Evolutionary conservation across 1,139 yeast species (phyloP).

Genomic region (Meyerozyma carpophila): DNA sequence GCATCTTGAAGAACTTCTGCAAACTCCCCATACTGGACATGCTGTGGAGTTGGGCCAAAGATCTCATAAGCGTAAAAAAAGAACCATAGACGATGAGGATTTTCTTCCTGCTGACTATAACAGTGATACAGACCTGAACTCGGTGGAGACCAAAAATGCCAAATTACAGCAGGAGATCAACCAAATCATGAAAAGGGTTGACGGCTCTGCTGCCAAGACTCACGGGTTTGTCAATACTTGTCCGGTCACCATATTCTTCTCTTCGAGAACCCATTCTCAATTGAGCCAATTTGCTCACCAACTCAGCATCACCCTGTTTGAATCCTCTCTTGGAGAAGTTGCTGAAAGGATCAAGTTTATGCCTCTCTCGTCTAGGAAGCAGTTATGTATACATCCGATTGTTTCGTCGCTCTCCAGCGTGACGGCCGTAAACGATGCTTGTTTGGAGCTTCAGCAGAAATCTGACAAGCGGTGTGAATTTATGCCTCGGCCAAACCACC

Average conservation of each 20-base stretch:
- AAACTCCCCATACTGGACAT: background rate
- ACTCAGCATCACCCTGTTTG: slow-evolving; percentile 55
- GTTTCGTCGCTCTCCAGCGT: slow-evolving; percentile 36
- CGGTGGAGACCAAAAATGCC: slow-evolving; percentile 16
- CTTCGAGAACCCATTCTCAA: slow-evolving; percentile 93
- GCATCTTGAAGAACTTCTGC: slow-evolving; percentile 21
- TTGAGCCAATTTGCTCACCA: slow-evolving; percentile 78
- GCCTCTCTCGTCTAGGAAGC: slow-evolving; percentile 80
- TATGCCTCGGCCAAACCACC: slow-evolving; percentile 31
- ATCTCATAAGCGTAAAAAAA: slow-evolving; percentile 5
- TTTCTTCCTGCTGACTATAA: slow-evolving; percentile 38
- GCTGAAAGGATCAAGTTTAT: slow-evolving; percentile 48
- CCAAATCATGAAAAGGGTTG: slow-evolving; percentile 33
- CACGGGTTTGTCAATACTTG: slow-evolving; percentile 23
- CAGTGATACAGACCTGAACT: slow-evolving; percentile 24
- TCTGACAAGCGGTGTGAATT: slow-evolving; percentile 44
- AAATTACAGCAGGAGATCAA: slow-evolving; percentile 40
- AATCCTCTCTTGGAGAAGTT: slow-evolving; percentile 48
- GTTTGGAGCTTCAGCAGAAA: slow-evolving; percentile 62
- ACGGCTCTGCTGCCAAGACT: slow-evolving; percentile 14
- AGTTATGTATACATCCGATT: slow-evolving; percentile 69
- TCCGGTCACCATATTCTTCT: slow-evolving; percentile 49
- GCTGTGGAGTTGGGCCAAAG: background rate
- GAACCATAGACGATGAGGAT: slow-evolving; percentile 16
- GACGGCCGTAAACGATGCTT: slow-evolving; percentile 73